Base-by-base conservation (phyloP, 2,329 filamentous ascomycete species). In the Daldinia sp. region DNA sequence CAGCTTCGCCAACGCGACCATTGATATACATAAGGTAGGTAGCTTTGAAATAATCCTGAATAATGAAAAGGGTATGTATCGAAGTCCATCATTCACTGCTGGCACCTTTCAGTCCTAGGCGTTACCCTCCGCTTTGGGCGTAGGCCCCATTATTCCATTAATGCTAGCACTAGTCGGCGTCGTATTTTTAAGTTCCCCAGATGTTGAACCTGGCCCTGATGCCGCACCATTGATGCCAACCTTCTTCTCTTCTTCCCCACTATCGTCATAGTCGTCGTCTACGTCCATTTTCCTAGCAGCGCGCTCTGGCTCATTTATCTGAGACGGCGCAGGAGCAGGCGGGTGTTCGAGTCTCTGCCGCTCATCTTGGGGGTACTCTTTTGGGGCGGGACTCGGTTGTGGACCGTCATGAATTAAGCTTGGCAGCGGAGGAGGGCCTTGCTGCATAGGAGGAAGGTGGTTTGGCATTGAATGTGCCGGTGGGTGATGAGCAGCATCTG, bases 221-320 rank as follows among this genome's bases (percentile, higher is more conserved):
- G 80, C 78, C 13, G 86, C 81, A 1, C 81, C 85, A 7, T 76
- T 74, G 13, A 77, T 74, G 2, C 76, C 79, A 1, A 79, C 78
- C 78, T 91, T 91, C 82, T 91, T 90, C 64, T 96, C 92, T 67
- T 98, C 95, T 72, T 97, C 94, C 4, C 89, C 93, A 64, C 94
- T 95, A 76, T 98, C 95, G 78, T 98, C 95, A 76, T 99, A 98
- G 78, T 98, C 92, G 79, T 99, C 96, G 74, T 99, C 94, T 20
- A 98, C 93, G 6, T 98, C 95, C 89, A 99, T 97, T 81, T 97
- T 97, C 23, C 96, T 88, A 20, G 94, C 93, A 37, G 96, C 94
- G 60, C 89, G 84, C 79, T 92, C 89, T 9, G 94, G 93, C 81
- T 98, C 95, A 65, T 90, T 90, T 18, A 85, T 80, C 20, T 86